Percentiles rank a stretch among this genome's conserved stretches.
phyloP scores from a whole-genome alignment of 176 grass and related monocot species.

The Carex cristatella region DNA sequence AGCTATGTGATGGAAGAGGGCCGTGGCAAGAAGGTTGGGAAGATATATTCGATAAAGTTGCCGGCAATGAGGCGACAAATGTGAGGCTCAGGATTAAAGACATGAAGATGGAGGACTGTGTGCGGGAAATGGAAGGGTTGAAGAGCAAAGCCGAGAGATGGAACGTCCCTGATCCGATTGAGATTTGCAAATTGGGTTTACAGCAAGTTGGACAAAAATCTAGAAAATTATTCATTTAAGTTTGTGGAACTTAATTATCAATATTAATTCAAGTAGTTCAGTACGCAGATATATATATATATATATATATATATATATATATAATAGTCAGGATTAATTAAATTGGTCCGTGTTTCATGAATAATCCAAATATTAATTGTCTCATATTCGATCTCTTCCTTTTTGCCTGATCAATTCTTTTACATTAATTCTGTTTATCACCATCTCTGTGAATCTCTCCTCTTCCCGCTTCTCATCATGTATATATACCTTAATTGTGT shows the following conservation, averaged over 20 bases:
- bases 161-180: conserved; percentile 31
- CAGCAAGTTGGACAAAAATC: neutral
- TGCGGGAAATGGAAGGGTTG: conserved; percentile 26
- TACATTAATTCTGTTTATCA: no score
- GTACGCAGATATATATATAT: no score
- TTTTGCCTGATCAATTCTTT: no score
- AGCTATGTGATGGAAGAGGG: conserved; percentile 43
- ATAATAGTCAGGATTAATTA: no score
- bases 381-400: no score
- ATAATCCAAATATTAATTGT: no score
- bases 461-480: no score
- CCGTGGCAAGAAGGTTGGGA: conserved; percentile 50
- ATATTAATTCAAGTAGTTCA: no score
- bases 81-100: neutral
- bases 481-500: no score
- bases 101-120: conserved; percentile 27
- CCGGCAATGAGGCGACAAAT: conserved; percentile 25
- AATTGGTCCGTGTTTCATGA: no score
- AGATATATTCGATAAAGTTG: conserved; percentile 32
- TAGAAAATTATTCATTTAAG: neutral
- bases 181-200: conserved; percentile 39
- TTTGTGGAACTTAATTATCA: neutral
- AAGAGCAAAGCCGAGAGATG: conserved; percentile 9
- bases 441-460: no score
- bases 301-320: no score